These are phyloP conservation scores for Neoascochyta sp. DNA, from an alignment of 2,329 filamentous ascomycete genomes.

Conservation along the genomic window DNA sequence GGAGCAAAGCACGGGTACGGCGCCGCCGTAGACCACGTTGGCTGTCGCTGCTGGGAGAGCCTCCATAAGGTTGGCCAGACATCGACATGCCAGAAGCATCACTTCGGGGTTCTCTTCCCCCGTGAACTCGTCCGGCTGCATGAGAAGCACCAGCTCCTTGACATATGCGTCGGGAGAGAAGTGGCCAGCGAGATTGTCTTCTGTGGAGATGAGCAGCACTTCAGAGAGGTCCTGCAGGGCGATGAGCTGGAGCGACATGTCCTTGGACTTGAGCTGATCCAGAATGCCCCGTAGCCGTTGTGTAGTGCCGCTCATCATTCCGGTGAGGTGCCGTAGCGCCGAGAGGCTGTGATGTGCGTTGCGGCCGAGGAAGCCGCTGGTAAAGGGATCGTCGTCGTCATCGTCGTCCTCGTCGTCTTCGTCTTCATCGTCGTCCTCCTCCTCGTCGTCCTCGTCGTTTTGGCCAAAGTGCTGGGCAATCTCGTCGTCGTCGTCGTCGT, in stretches of 20 bases:
- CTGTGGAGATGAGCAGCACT: constrained; percentile 87
- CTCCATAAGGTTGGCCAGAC: constrained; percentile 96
- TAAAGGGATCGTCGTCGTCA: constrained; percentile 59
- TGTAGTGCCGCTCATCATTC: constrained; percentile 81
- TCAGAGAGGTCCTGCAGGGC: constrained; percentile 92
- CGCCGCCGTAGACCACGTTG: constrained; percentile 95
- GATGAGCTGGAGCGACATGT: constrained; percentile 82
- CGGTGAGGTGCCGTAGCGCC: constrained; percentile 80
- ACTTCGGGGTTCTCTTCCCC: constrained; percentile 92
- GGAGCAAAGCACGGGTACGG: constrained; percentile 88
- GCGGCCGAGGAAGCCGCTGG: constrained; percentile 61
- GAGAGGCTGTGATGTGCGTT: constrained; percentile 57
- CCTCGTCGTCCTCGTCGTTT: constrained; percentile 53
- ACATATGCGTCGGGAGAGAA: constrained; percentile 94
- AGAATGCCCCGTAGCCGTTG: constrained; percentile 65
- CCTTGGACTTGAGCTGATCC: constrained; percentile 68
- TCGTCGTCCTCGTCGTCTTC: constrained; percentile 51
- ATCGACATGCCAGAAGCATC: constrained; percentile 94
- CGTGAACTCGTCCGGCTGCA: constrained; percentile 84
- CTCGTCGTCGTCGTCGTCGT: constrained; percentile 56
- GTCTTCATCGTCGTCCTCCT: constrained; percentile 50
- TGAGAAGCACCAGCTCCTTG: constrained; percentile 85
- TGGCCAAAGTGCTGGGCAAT: constrained; percentile 52
- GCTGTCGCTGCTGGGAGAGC: constrained; percentile 87
- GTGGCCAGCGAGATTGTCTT: constrained; percentile 92